Evolutionary conservation across 1,284 basidiomycete species (phyloP).

Genomic region (Naganishia albida): DNA sequence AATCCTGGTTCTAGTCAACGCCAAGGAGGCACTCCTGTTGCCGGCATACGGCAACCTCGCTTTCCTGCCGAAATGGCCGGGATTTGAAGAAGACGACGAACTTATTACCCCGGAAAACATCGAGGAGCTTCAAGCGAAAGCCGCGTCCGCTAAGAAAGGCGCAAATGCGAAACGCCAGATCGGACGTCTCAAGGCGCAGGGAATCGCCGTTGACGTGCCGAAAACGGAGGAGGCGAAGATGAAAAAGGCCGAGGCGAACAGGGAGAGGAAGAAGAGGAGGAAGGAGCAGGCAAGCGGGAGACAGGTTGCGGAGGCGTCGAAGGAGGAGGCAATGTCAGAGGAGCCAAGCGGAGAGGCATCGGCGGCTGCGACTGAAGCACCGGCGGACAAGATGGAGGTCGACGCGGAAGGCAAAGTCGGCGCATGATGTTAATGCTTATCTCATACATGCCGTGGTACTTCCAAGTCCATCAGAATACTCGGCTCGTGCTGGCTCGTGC

Average conservation of each 20-base stretch:
- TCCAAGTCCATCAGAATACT: no score
- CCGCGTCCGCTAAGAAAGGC: slow-evolving; percentile 30
- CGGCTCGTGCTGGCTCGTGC: no score
- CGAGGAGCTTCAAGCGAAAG: slow-evolving; percentile 36
- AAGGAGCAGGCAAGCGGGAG: slow-evolving; percentile 31
- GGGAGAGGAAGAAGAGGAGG: slow-evolving; percentile 32
- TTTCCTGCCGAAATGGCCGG: slow-evolving; percentile 51
- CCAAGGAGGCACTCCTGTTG: slow-evolving; percentile 34
- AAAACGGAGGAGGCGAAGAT: slow-evolving; percentile 39
- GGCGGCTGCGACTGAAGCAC: not conserved
- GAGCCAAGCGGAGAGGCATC: not conserved
- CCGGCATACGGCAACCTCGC: slow-evolving; percentile 47
- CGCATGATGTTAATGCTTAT: not conserved
- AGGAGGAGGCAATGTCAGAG: not conserved
- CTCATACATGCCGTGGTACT: no score
- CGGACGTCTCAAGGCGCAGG: slow-evolving; percentile 49
- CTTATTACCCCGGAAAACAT: slow-evolving; percentile 37
- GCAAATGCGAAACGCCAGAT: slow-evolving; percentile 35
- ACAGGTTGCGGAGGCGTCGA: not conserved
- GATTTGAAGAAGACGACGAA: slow-evolving; percentile 52
- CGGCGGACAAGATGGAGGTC: not conserved
- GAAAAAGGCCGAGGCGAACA: slow-evolving; percentile 29
- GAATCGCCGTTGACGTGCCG: slow-evolving; percentile 44
- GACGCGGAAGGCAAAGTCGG: slow-evolving; percentile 1
- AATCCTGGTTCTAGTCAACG: slow-evolving; percentile 26